Base-by-base conservation (phyloP, 2,329 filamentous ascomycete genomes). In the Emergomyces orientalis region DNA sequence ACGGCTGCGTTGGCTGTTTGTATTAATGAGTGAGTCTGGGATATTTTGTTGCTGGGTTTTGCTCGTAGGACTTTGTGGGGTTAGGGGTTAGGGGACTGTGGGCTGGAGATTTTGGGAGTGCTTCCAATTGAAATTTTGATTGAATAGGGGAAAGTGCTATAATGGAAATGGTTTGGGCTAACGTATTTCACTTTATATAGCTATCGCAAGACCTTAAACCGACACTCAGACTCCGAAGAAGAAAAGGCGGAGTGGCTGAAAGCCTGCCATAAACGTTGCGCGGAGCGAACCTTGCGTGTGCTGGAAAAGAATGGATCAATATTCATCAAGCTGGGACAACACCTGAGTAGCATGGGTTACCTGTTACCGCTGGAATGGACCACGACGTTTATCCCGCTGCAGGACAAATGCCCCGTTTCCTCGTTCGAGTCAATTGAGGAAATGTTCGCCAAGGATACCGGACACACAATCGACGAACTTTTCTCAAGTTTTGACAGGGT, bases 271-370 rank as follows among this genome's bases (percentile, higher is more conserved):
- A 88, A 95, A 74, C 85, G 94, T 75, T 99, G 94, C 77, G 94
- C 94, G 37, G 84, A 91, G 70, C 86, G 94, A 65, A 97, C 94
- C 0, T 79, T 97, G 51, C 84, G 82, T 63, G 92, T 95, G 1
- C 79, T 97, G 67, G 94, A 99, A 81, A 91, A 90, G 80, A 97
- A 97, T 75, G 94, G 95, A 32, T 96, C 93, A 34, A 96, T 99
- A 66, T 99, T 97, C 70, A 97, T 99, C 74, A 99, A 99, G 77
- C 80, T 99, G 47, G 94, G 94, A 8, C 94, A 99, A 71, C 94
- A 99, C 77, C 76, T 99, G 76, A 96, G 91, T 75, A 93, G 91
- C 67, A 90, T 97, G 89, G 95, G 94, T 72, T 97, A 97, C 74
- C 83, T 97, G 11, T 82, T 97, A 11, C 93, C 93, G 1, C 77